A percentile compares a stretch with the other conserved stretches of the same genome.
Evolutionary conservation across 495 filamentous ascomycete genomes (phyloP).

Genomic region (Penicillium dipodomyicola): DNA sequence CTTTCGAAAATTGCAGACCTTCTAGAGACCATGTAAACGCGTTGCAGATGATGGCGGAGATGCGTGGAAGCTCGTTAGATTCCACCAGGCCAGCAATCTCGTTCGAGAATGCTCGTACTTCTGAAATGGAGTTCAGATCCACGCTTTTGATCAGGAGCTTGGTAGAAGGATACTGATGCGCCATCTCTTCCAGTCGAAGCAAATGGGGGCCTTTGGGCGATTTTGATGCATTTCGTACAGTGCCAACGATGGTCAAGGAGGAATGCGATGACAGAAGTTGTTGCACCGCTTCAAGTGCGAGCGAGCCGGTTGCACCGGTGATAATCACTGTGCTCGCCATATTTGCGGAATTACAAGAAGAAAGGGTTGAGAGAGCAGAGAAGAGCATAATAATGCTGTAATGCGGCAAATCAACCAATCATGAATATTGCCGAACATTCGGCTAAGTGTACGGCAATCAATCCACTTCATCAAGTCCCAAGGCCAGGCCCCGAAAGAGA

Average conservation of each 20-base stretch:
- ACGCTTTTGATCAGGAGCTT: conserved; percentile 32
- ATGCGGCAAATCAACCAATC: neutral
- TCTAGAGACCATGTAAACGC: conserved; percentile 37
- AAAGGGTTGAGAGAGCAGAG: neutral
- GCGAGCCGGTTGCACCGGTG: conserved; percentile 47
- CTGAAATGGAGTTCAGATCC: conserved; percentile 39
- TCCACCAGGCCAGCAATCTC: conserved; percentile 28
- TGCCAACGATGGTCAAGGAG: conserved; percentile 37
- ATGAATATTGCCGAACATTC: neutral
- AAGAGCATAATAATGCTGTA: no score
- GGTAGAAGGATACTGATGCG: conserved; percentile 4
- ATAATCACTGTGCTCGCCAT: conserved; percentile 39
- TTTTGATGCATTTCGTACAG: conserved; percentile 37
- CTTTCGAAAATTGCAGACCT: conserved; percentile 22
- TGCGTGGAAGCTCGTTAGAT: conserved; percentile 37
- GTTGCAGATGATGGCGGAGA: conserved; percentile 45
- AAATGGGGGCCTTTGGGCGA: neutral
- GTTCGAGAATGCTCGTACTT: conserved; percentile 35
- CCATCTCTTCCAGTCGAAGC: neutral
- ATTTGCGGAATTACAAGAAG: neutral
- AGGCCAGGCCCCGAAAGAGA: no score
- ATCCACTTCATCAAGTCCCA: no score
- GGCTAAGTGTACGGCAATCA: neutral
- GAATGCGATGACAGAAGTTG: conserved; percentile 33
- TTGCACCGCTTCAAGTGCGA: conserved; percentile 34